phyloP scores from a whole-genome alignment of 106 monocot genomes.

The Vanilla planifolia region DNA sequence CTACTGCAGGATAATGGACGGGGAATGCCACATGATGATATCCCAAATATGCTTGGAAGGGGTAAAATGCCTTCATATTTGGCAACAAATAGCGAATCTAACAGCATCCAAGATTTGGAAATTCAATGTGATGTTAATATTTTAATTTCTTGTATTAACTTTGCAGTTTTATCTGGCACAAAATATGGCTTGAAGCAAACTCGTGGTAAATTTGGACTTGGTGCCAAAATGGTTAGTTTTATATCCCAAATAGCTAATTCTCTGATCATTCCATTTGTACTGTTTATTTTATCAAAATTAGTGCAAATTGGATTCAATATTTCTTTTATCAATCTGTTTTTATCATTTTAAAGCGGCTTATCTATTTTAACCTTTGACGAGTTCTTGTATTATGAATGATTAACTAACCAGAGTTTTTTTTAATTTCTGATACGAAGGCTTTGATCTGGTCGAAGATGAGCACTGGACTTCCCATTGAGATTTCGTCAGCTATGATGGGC shows the following conservation, averaged over 20 bases:
- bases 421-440: constrained; percentile 41
- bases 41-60: constrained; percentile 99
- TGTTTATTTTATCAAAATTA: background rate
- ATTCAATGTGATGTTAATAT: background rate
- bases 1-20: constrained; percentile 86
- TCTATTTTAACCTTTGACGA: background rate
- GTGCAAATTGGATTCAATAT: background rate
- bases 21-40: constrained; percentile 99
- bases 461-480: constrained; percentile 97
- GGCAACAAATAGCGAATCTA: background rate
- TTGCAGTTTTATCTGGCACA: constrained; percentile 95
- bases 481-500: constrained; percentile 67
- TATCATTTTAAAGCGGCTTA: background rate
- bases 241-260: too few relatives aligned
- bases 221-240: constrained; percentile 82
- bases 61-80: constrained; percentile 38
- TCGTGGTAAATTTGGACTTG: constrained; percentile 98
- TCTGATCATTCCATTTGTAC: background rate
- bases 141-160: background rate
- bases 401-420: constrained; percentile 8
- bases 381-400: background rate
- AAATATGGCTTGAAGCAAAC: constrained; percentile 98
- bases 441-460: constrained; percentile 99
- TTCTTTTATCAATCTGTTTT: background rate
- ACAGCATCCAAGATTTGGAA: background rate